These are phyloP conservation scores for Gentiana macrophylla DNA, from an alignment of 257 asterid species.

Conservation along the genomic window DNA sequence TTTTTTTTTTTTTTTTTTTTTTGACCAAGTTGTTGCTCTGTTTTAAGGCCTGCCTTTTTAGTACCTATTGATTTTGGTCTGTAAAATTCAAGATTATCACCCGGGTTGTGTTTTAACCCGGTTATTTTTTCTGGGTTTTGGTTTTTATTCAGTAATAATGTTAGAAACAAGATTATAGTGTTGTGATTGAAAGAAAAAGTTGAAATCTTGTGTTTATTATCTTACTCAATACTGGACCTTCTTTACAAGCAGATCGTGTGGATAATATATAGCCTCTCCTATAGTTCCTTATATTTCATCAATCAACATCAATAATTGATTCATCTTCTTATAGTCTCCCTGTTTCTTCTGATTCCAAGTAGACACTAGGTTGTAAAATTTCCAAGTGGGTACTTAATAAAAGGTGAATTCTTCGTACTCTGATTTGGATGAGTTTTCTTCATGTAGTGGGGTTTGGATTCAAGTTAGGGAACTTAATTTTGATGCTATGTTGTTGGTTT, in stretches of 20 bases:
- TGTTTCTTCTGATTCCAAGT: slow-evolving; percentile 11
- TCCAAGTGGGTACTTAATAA: slow-evolving; percentile 11
- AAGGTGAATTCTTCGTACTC: slow-evolving; percentile 12
- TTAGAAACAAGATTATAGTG: slow-evolving; percentile 22
- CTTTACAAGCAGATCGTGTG: slow-evolving; percentile 27
- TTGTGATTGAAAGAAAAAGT: slow-evolving; percentile 10
- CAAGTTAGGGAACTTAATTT: slow-evolving; percentile 71
- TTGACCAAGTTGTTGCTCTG: no score
- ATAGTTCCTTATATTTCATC: slow-evolving; percentile 12
- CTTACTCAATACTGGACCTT: slow-evolving; percentile 26
- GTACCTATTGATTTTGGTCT: slow-evolving; percentile 16
- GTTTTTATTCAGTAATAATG: slow-evolving; percentile 31
- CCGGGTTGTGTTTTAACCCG: slow-evolving; percentile 27
- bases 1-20: neutral
- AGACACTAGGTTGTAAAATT: slow-evolving; percentile 9
- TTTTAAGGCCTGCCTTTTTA: slow-evolving; percentile 9
- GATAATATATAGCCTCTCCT: slow-evolving; percentile 33
- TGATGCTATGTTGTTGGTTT: slow-evolving; percentile 65
- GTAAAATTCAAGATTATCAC: slow-evolving; percentile 26
- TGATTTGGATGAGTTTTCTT: slow-evolving; percentile 60
- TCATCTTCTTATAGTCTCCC: neutral
- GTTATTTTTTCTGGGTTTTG: slow-evolving; percentile 28
- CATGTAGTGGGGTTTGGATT: slow-evolving; percentile 68
- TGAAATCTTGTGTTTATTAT: slow-evolving; percentile 27
- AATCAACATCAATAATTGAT: neutral